phyloP scores from a whole-genome alignment of 2,329 filamentous ascomycete genomes.

The Fusarium concolor region DNA sequence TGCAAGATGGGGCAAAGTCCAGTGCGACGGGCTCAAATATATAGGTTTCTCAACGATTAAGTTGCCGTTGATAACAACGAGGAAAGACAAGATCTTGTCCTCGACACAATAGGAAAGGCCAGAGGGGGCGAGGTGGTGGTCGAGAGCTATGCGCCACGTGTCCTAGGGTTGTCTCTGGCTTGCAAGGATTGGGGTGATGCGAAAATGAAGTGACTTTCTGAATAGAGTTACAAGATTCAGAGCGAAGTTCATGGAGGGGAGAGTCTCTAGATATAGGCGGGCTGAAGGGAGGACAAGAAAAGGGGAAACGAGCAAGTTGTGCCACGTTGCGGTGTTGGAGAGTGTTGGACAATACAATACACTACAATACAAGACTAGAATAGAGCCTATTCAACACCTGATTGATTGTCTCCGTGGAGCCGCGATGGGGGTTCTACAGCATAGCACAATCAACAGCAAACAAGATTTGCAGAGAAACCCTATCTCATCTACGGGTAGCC shows the following conservation, averaged over 20 bases:
- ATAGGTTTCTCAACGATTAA: constrained; percentile 15
- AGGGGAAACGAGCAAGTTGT: constrained; percentile 2
- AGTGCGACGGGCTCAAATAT: constrained; percentile 28
- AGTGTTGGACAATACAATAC: constrained; percentile 18
- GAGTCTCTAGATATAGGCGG: constrained; percentile 32
- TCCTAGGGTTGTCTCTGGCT: constrained; percentile 19
- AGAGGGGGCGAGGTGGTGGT: constrained; percentile 16
- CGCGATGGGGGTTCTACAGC: constrained; percentile 16
- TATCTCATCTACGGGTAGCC: neutral
- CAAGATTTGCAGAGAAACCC: constrained; percentile 23
- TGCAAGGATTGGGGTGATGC: constrained; percentile 8
- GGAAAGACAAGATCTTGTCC: constrained; percentile 25
- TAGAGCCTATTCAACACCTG: constrained; percentile 26
- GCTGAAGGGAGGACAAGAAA: neutral
- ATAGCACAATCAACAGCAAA: constrained; percentile 24
- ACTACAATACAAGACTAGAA: neutral
- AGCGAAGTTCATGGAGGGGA: neutral
- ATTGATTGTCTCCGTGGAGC: constrained; percentile 25
- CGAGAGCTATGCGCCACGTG: constrained; percentile 41
- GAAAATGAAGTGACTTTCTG: constrained; percentile 9
- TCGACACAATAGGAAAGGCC: constrained; percentile 36
- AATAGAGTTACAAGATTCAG: constrained; percentile 14
- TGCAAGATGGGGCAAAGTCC: neutral
- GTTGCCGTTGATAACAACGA: constrained; percentile 25
- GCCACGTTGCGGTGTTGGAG: neutral